Conservation (phyloP, 768 basidiomycete species). For the Collybia mongolica region DNA sequence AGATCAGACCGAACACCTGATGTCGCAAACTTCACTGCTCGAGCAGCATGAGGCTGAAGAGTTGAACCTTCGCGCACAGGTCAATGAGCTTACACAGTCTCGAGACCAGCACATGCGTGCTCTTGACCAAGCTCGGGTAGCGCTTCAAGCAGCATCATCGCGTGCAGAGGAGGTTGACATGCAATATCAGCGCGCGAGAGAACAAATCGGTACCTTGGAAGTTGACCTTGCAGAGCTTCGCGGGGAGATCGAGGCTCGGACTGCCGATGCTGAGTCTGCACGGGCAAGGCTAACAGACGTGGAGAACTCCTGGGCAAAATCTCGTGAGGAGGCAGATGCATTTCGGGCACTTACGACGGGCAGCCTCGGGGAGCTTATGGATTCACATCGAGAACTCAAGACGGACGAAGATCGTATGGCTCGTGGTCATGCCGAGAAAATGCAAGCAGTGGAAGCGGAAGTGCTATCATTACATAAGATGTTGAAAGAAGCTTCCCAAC, state of each 20-base stretch:
- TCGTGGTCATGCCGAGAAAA: slow-evolving; percentile 79
- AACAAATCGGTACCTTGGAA: slow-evolving; percentile 71
- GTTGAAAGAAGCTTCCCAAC: slow-evolving; percentile 74
- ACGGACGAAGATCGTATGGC: slow-evolving; percentile 78
- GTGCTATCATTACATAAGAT: slow-evolving; percentile 71
- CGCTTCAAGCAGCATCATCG: slow-evolving; percentile 71
- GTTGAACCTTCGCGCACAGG: slow-evolving; percentile 56
- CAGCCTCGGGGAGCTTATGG: slow-evolving; percentile 81
- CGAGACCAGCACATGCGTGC: slow-evolving; percentile 86
- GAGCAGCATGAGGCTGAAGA: slow-evolving; percentile 84
- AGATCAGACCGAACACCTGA: slow-evolving; percentile 73
- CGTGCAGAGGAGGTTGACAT: slow-evolving; percentile 79
- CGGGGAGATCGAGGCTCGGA: slow-evolving; percentile 76
- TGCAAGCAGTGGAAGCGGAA: slow-evolving; percentile 80
- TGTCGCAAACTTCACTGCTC: slow-evolving; percentile 68
- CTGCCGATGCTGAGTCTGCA: slow-evolving; percentile 70
- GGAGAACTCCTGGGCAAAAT: slow-evolving; percentile 90
- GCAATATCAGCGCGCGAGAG: slow-evolving; percentile 68
- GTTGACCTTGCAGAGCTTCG: slow-evolving; percentile 75
- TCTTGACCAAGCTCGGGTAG: slow-evolving; percentile 80
- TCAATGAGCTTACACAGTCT: slow-evolving; percentile 68
- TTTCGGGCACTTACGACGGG: slow-evolving; percentile 85
- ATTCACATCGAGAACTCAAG: slow-evolving; percentile 82
- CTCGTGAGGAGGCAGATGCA: slow-evolving; percentile 90
- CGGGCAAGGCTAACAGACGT: slow-evolving; percentile 69